A percentile compares a stretch with the other conserved stretches of the same genome.
These are phyloP conservation scores for Scutellaria galericulata DNA, from an alignment of 257 asterid genomes.

Conservation along the genomic window DNA sequence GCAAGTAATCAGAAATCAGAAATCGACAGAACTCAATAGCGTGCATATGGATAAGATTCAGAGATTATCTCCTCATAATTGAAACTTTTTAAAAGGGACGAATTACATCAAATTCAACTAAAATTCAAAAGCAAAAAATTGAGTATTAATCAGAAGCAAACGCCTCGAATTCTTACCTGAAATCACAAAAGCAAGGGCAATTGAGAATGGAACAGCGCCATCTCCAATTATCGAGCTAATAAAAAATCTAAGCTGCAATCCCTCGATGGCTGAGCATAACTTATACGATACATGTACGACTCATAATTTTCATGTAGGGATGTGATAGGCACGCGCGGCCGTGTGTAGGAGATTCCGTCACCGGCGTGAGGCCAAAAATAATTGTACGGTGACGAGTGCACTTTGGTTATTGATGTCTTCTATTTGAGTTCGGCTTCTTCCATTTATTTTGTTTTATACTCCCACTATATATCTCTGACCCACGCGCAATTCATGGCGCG, in stretches of 20 bases:
- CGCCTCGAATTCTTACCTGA: constrained; percentile 44
- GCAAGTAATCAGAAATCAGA: constrained; percentile 10
- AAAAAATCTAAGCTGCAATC: constrained; percentile 33
- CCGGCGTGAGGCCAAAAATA: constrained; percentile 50
- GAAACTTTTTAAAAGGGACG: constrained; percentile 6
- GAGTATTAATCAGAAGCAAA: constrained; percentile 18
- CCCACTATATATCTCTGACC: background rate
- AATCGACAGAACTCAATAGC: constrained; percentile 2
- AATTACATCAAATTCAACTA: constrained; percentile 22
- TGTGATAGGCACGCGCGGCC: constrained; percentile 34
- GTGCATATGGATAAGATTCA: constrained; percentile 20
- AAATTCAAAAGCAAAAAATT: constrained; percentile 3
- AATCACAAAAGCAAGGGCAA: constrained; percentile 37
- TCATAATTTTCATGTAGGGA: constrained; percentile 14
- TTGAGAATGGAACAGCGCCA: constrained; percentile 48
- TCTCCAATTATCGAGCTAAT: constrained; percentile 21
- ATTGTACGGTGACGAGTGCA: constrained; percentile 46
- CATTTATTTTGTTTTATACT: constrained; percentile 12
- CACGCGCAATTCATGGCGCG: constrained; percentile 42
- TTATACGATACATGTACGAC: constrained; percentile 8
- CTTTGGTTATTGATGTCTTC: constrained; percentile 31
- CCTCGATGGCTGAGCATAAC: constrained; percentile 35
- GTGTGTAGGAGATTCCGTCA: constrained; percentile 42
- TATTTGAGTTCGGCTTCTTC: constrained; percentile 43
- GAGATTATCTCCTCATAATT: constrained; percentile 18